Conservation (phyloP, 345 rosid genomes). For the Rhodamnia rubescens region DNA sequence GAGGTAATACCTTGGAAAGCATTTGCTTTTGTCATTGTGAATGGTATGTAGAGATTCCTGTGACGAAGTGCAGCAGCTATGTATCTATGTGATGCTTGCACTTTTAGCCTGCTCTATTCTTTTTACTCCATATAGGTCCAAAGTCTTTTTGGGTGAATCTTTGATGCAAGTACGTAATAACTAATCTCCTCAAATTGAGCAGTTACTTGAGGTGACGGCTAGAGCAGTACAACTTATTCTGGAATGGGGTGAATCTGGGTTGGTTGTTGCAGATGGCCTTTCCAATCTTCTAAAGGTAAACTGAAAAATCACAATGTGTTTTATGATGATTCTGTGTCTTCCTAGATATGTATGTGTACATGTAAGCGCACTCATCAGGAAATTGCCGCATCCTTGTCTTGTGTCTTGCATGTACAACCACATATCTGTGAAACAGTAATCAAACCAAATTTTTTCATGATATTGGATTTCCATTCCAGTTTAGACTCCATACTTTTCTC, state of each 20-base stretch:
- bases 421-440: background rate
- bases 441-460: background rate
- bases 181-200: slow-evolving; percentile 7
- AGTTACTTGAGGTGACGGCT: slow-evolving; percentile 96
- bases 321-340: background rate
- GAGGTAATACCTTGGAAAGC: slow-evolving; percentile 39
- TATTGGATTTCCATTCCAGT: background rate
- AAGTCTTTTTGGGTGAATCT: background rate
- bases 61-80: background rate
- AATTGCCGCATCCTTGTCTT: background rate
- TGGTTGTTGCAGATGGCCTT: slow-evolving; percentile 84
- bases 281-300: slow-evolving; percentile 81
- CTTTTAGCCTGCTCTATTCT: background rate
- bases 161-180: background rate
- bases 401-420: background rate
- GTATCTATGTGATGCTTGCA: background rate
- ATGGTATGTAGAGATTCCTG: background rate
- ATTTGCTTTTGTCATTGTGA: background rate
- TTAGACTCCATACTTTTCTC: background rate
- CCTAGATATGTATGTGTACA: background rate
- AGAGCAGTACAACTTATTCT: slow-evolving; percentile 77
- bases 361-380: background rate
- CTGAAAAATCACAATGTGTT: background rate
- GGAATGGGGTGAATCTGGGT: slow-evolving; percentile 84
- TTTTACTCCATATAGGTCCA: background rate